Conservation (phyloP, 495 filamentous ascomycete species). For the Aspergillus diversus region DNA sequence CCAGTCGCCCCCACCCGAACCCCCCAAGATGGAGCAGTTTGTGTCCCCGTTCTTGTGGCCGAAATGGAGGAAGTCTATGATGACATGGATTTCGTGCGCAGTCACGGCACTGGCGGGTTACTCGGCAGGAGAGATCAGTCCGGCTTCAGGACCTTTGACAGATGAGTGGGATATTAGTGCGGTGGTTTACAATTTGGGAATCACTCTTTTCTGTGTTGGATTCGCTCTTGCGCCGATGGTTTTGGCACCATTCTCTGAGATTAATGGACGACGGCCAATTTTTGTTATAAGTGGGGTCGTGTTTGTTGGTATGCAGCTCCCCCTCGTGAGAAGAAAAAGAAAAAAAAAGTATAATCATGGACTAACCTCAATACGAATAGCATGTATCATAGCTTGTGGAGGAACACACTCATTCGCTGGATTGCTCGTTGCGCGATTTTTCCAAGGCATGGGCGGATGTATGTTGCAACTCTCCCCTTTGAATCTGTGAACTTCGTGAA, state of each 20-base stretch:
- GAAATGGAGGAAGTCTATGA: constrained; percentile 64
- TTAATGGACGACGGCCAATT: constrained; percentile 80
- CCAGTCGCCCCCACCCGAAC: constrained; percentile 50
- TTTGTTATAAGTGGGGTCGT: constrained; percentile 75
- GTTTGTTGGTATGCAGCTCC: constrained; percentile 50
- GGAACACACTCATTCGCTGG: constrained; percentile 70
- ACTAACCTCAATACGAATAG: constrained; percentile 23
- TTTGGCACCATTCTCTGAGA: constrained; percentile 87
- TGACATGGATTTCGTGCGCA: constrained; percentile 73
- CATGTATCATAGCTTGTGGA: constrained; percentile 77
- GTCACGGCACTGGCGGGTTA: constrained; percentile 82
- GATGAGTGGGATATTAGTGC: constrained; percentile 63
- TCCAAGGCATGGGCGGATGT: constrained; percentile 72
- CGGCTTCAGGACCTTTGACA: constrained; percentile 64
- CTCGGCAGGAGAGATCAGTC: constrained; percentile 78
- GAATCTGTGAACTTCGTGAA: neutral
- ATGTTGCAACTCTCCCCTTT: constrained; percentile 19
- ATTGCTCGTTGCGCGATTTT: constrained; percentile 76
- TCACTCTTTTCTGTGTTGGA: constrained; percentile 81
- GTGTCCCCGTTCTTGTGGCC: constrained; percentile 78
- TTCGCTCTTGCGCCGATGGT: constrained; percentile 90
- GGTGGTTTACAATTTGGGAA: constrained; percentile 71
- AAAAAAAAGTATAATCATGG: neutral
- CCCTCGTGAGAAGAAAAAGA: neutral
- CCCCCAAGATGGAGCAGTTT: constrained; percentile 69